Percentiles rank a stretch among this genome's conserved stretches.
These are phyloP conservation scores for Leucogyrophana mollusca DNA, from an alignment of 768 basidiomycete species.

Conservation along the genomic window DNA sequence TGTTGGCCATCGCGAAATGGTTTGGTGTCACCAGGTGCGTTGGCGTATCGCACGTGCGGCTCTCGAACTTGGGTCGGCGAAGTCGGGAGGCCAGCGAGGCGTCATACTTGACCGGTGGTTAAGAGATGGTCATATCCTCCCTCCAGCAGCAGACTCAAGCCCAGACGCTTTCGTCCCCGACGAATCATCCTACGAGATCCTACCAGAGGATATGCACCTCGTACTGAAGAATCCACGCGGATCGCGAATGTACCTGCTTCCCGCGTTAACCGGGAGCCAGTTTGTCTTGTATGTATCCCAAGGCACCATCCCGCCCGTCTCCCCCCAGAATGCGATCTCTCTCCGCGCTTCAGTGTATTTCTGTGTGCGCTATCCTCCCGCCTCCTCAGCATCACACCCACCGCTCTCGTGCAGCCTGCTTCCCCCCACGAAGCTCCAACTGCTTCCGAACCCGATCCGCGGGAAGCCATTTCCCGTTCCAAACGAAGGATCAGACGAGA, in stretches of 20 bases:
- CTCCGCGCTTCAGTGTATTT: conserved; percentile 46
- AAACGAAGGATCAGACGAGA: conserved; percentile 69
- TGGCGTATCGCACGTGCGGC: conserved; percentile 82
- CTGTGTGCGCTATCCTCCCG: conserved; percentile 34
- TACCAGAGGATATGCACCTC: conserved; percentile 39
- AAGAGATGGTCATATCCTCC: conserved; percentile 54
- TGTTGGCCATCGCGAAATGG: conserved; percentile 94
- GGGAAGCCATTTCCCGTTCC: conserved; percentile 62
- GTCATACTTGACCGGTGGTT: conserved; percentile 65
- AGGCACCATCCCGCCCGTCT: conserved; percentile 50
- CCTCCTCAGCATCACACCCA: conserved; percentile 15
- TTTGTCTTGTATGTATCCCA: conserved; percentile 61
- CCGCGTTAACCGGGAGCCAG: conserved; percentile 27
- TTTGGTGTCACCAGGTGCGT: conserved; percentile 98
- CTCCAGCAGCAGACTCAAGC: conserved; percentile 23
- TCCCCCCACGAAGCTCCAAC: conserved; percentile 48
- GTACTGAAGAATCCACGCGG: conserved; percentile 42
- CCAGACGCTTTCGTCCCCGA: conserved; percentile 11
- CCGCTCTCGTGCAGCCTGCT: conserved; percentile 37
- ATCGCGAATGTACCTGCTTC: conserved; percentile 51
- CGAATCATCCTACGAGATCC: conserved; percentile 32
- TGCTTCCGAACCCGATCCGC: conserved; percentile 60
- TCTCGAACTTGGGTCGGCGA: conserved; percentile 56
- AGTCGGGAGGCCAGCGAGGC: conserved; percentile 27
- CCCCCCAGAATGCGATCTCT: conserved; percentile 46